Base-by-base conservation (phyloP, 2,329 filamentous ascomycete genomes). In the Cryoendolithus antarcticus region DNA sequence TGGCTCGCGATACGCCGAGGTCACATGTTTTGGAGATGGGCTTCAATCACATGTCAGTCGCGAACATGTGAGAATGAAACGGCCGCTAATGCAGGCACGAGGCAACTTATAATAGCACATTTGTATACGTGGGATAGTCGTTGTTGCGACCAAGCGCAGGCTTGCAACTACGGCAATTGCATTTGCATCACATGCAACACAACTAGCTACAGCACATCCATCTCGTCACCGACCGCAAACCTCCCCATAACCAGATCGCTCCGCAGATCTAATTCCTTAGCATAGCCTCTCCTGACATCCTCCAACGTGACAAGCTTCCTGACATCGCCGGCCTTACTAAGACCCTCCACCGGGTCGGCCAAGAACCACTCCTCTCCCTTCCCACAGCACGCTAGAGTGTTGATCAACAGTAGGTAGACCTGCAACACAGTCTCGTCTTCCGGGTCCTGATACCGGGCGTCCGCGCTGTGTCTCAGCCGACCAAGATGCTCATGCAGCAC, bases 361-460 rank as follows among this genome's bases (percentile, higher is more conserved):
- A 77, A 62, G n/a, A 93, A 75, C 74, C 93, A 98, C 1, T 80
- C 81, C 53, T 94, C 82, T 45, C 84, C 76, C 41, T 77, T 69
- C 35, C 83, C 77, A 31, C 95, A 86, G 46, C 86, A 94, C 48
- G 82, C 85, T 44, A 98, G 69, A 1, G 86, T 80, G 58, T 98
- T 98, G 65, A 98, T 93, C 33, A 98, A 72, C 44, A 86, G 72
- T 10, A 96, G 66, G 52, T 93, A 91, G 53, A 85, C 81, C 49
- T 82, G 75, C 35, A 80, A 77, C 24, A 77, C 55, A 30, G 68
- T 69, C 42, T 72, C 70, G 44, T 73, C 72, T 34, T 70, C 65
- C 1, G 66, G 63, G 42, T 58, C 53, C 28, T 47, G 51, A 31
- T 50, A 34, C 2, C 35, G 37, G 5, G 38, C 41, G 4, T 46